These are phyloP conservation scores for Blastobotrys mokoenaii DNA, from an alignment of 805 yeast genomes.

Conservation along the genomic window DNA sequence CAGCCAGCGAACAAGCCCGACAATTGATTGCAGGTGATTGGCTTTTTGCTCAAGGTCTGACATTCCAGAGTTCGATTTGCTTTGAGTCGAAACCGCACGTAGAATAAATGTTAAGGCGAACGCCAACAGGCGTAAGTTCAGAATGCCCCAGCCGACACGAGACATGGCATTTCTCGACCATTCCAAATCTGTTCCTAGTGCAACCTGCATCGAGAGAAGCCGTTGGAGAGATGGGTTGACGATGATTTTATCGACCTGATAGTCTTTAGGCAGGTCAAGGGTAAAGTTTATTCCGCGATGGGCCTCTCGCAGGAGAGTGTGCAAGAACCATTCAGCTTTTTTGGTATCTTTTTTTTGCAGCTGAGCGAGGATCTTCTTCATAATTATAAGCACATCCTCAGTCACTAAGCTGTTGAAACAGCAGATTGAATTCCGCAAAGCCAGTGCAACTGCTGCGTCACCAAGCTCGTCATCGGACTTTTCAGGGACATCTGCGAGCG, in stretches of 20 bases:
- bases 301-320: conserved; percentile 49
- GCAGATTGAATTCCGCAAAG: conserved; percentile 58
- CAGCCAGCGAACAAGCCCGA: conserved; percentile 85
- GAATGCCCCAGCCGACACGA: conserved; percentile 49
- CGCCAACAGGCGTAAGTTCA: conserved; percentile 63
- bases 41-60: conserved; percentile 22
- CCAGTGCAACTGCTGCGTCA: conserved; percentile 44
- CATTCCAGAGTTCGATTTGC: conserved; percentile 37
- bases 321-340: conserved; percentile 28
- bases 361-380: conserved; percentile 37
- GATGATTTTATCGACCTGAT: conserved; percentile 61
- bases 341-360: conserved; percentile 3
- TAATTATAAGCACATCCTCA: conserved; percentile 60
- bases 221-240: conserved; percentile 74
- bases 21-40: conserved; percentile 24
- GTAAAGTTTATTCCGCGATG: conserved; percentile 71
- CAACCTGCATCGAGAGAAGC: conserved; percentile 58
- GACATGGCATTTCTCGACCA: conserved; percentile 39
- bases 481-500: neutral
- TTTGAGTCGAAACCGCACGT: conserved; percentile 37
- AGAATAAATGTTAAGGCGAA: conserved; percentile 65
- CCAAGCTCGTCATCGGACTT: conserved; percentile 5
- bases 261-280: conserved; percentile 58
- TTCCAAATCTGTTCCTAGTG: conserved; percentile 46
- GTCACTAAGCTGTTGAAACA: conserved; percentile 59